Base-by-base conservation (phyloP, 768 basidiomycete species). In the Xerocomellus dryophilus region DNA sequence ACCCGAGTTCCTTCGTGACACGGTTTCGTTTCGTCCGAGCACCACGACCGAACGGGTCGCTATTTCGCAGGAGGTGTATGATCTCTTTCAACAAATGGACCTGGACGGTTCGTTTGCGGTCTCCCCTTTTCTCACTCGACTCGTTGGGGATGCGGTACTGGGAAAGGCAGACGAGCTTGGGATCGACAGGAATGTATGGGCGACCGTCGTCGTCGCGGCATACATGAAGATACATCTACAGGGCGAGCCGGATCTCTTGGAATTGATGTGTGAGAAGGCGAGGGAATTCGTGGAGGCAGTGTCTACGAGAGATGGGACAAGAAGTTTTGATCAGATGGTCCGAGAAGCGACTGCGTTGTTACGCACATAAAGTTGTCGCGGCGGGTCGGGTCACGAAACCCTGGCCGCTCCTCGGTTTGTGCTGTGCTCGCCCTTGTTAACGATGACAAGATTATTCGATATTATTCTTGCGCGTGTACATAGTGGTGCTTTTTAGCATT, bases 81-180 rank as follows among this genome's bases (percentile, higher is more conserved):
- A 70, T 3, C 64, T 83, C 38, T 64, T 78, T 11, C 56, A 58
- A 14, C 54, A 77, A 20, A 78, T 81, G 67, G 43, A 56, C 3
- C 71, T 72, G 25, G 77, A 82, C 47, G 83, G 83, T 0, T 80
- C 80, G 1, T 84, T 80, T 63, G n/a, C 59, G 8, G 53, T 67
- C 2, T 59, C 69, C 31, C 59, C 71, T 4, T 38, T 60, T 1
- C 64, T 81, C 7, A 58, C 57, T 0, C 45, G 10, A 14, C 62
- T 83, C 34, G 68, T 81, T 5, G 79, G 79, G 7, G 48, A 61
- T 0, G 55, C 52, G 0, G 69, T 72, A 2, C 44, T 77, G 4
- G 54, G 62, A 9, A 72, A 76, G 55, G 70, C 64, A 2, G 61
- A 51, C 15, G 68, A 65, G 5, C 44, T 66, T 17, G 60, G 61